Conservation (phyloP, 257 asterid genomes). For the Fraxinus cuspidata region DNA sequence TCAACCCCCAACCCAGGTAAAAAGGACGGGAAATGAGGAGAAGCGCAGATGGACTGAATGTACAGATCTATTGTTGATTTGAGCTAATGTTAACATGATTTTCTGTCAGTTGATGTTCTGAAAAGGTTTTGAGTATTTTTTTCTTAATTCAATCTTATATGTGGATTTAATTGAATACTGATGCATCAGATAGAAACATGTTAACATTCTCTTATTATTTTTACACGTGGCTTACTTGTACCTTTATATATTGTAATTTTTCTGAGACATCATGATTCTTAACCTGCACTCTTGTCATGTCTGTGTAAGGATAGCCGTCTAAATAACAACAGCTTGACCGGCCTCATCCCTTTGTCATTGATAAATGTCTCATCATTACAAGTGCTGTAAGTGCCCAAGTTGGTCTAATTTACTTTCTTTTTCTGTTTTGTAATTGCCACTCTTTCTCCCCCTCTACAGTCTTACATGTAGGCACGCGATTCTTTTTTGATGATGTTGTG, state of each 20-base stretch:
- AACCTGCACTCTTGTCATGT: conserved; percentile 28
- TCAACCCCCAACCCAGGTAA: background rate
- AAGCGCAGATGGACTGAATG: background rate
- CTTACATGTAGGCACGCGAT: background rate
- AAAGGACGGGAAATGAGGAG: background rate
- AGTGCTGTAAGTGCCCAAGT: conserved; percentile 76
- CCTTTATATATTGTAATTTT: background rate
- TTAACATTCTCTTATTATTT: background rate
- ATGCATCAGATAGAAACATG: background rate
- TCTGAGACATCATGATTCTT: conserved; percentile 22
- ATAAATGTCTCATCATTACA: conserved; percentile 83
- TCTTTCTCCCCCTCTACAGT: background rate
- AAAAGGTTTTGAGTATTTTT: background rate
- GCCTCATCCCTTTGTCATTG: conserved; percentile 77
- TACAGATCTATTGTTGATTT: background rate
- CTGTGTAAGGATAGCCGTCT: conserved; percentile 83
- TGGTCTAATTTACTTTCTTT: background rate
- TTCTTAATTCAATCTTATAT: background rate
- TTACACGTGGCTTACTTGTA: conserved; percentile 1
- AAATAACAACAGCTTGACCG: conserved; percentile 85
- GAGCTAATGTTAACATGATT: background rate
- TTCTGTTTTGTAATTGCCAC: background rate
- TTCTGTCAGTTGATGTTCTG: background rate
- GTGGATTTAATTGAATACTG: background rate
- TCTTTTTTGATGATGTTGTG: conserved; percentile 1